Base-by-base conservation (phyloP, 1,284 basidiomycete genomes). In the Sphagnurus paluster region DNA sequence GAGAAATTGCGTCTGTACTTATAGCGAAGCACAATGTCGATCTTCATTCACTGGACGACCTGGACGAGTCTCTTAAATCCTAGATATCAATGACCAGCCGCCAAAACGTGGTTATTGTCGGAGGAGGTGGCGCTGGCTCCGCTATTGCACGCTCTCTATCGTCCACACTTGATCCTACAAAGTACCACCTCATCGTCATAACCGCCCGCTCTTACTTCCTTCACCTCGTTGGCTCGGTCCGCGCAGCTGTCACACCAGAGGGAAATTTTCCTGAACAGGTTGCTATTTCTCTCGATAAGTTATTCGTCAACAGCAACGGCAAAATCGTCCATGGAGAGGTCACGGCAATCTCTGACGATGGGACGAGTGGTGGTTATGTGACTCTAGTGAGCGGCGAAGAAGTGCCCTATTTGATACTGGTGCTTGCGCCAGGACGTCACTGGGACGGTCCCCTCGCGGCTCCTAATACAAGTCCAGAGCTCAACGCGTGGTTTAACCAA, bases 271-370 rank as follows among this genome's bases (percentile, higher is more conserved):
- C 72, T 39, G 61, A 72, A 5, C 58, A 56, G 2, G 59, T 62
- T 0, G 47, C 75, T 13, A 60, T 75, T 9, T 70, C 73, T 0
- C 68, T 64, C 37, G 80, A 83, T 61, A 70, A 66, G 40, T 58
- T 79, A 30, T 74, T 77, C 57, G 46, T 59, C 34, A 71, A 72
- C 17, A 64, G 64, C 1, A 77, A 75, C 30, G 79, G 77, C 35
- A 65, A 62, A 3, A 59, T 74, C 42, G 66, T 71, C 39, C 44
- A 73, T 5, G 80, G 72, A 14, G 61, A 60, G 29, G 81, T 80
- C 45, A 60, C 52, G 5, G 59, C 65, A 17, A 73, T 84, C 48
- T 38, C 45, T 4, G 48, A 62, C 7, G 61, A 68, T 17, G 71
- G 72, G 6, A 77, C 76, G 2, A 50, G 57, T 2, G 68, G 84